Conservation (phyloP, 2,329 filamentous ascomycete species). For the Cryphonectria japonica region DNA sequence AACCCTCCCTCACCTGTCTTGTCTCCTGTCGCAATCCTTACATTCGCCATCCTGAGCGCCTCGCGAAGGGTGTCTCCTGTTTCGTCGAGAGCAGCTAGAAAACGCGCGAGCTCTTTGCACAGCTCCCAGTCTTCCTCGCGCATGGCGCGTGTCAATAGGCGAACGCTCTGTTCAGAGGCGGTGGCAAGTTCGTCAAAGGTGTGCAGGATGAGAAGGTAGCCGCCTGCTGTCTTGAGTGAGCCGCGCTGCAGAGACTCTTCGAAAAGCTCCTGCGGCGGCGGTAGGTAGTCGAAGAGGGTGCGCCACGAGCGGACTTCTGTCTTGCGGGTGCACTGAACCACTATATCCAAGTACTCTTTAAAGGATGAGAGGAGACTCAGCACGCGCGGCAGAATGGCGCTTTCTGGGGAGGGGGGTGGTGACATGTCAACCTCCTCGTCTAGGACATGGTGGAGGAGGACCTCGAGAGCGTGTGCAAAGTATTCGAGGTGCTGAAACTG, state of each 20-base stretch:
- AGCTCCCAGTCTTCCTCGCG: conserved; percentile 90
- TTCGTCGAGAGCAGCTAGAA: conserved; percentile 89
- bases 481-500: conserved; percentile 88
- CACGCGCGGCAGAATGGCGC: conserved; percentile 66
- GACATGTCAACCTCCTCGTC: conserved; percentile 86
- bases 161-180: conserved; percentile 76
- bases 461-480: conserved; percentile 89
- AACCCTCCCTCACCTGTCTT: conserved; percentile 40
- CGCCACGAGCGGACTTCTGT: conserved; percentile 95
- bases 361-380: conserved; percentile 71
- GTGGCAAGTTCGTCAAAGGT: conserved; percentile 73
- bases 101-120: conserved; percentile 93
- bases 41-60: conserved; percentile 67
- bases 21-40: conserved; percentile 37
- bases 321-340: conserved; percentile 96
- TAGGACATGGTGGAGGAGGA: conserved; percentile 88
- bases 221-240: conserved; percentile 90
- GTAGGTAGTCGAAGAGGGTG: conserved; percentile 88
- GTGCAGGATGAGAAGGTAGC: conserved; percentile 93
- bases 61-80: conserved; percentile 78
- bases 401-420: conserved; percentile 62
- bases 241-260: conserved; percentile 87
- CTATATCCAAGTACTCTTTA: conserved; percentile 88
- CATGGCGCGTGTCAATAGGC: conserved; percentile 80
- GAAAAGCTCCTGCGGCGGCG: conserved; percentile 88